phyloP scores from a whole-genome alignment of 371 early-diverging fungal genomes.

The Blakeslea trispora region DNA sequence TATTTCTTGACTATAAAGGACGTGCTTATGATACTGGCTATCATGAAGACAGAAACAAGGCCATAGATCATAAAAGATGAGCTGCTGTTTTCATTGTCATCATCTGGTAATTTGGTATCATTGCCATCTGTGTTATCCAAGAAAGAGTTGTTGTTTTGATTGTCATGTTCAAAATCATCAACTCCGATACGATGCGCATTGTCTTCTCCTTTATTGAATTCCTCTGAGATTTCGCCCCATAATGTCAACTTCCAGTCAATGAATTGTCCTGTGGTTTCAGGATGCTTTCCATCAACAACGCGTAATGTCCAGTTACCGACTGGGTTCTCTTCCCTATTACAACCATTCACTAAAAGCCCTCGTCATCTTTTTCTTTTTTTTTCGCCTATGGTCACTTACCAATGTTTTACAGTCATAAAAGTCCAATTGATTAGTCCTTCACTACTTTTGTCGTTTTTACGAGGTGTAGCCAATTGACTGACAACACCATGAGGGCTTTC shows the following conservation, averaged over 20 bases:
- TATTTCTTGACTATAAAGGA: constrained; percentile 19
- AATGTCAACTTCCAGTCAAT: constrained; percentile 68
- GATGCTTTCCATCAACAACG: constrained; percentile 56
- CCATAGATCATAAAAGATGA: constrained; percentile 5
- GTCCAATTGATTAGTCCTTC: constrained; percentile 88
- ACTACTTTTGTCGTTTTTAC: constrained; percentile 66
- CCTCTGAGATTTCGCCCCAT: constrained; percentile 60
- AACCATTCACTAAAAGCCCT: too few relatives aligned
- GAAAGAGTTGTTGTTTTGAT: constrained; percentile 4
- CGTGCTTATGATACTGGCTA: constrained; percentile 14
- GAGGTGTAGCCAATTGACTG: constrained; percentile 69
- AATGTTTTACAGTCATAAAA: constrained; percentile 94
- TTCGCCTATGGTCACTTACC: constrained; percentile 70
- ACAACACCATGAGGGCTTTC: constrained; percentile 69
- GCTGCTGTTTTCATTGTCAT: neutral
- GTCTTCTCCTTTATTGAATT: neutral
- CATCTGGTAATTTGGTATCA: neutral
- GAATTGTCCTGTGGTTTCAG: constrained; percentile 47
- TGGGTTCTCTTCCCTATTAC: constrained; percentile 81
- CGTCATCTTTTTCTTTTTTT: too few relatives aligned
- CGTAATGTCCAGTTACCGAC: constrained; percentile 81
- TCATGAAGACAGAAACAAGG: constrained; percentile 9
- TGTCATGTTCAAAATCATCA: constrained; percentile 9
- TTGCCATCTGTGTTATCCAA: neutral
- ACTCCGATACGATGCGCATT: neutral